Evolutionary conservation across 2,329 filamentous ascomycete species (phyloP).

Genomic region (Periconia sp.): DNA sequence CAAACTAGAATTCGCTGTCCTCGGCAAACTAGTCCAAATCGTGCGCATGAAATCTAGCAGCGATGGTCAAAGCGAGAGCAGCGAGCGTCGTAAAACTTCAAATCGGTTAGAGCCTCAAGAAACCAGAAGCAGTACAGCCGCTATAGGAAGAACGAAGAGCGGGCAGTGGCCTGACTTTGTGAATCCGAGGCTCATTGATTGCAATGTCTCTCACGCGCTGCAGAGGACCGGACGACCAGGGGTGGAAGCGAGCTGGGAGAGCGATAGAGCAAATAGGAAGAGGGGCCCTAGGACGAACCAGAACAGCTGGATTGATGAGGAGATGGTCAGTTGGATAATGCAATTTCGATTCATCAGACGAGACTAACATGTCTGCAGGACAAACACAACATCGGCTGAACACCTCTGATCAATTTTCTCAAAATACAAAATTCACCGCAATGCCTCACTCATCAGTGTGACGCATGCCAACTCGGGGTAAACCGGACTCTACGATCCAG

Average conservation of each 20-base stretch:
- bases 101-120: neutral
- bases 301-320: slow-evolving; percentile 41
- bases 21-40: slow-evolving; percentile 53
- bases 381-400: slow-evolving; percentile 38
- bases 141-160: slow-evolving; percentile 7
- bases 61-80: slow-evolving; percentile 14
- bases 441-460: too few species aligned
- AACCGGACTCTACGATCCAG: too few species aligned
- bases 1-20: slow-evolving; percentile 63
- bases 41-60: slow-evolving; percentile 30
- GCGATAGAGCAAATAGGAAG: slow-evolving; percentile 28
- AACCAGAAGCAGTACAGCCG: slow-evolving; percentile 20
- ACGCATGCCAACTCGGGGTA: too few species aligned
- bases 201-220: slow-evolving; percentile 31
- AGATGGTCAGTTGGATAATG: slow-evolving; percentile 26
- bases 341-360: neutral
- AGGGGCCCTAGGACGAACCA: slow-evolving; percentile 18
- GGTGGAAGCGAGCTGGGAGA: slow-evolving; percentile 10
- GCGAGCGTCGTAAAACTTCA: slow-evolving; percentile 1
- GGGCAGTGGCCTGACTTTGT: slow-evolving; percentile 38
- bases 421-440: too few species aligned
- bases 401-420: neutral
- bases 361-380: slow-evolving; percentile 14
- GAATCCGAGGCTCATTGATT: slow-evolving; percentile 24
- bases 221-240: slow-evolving; percentile 4